Base-by-base conservation (phyloP, 1,139 yeast species). In the Geotrichum bryndzae region DNA sequence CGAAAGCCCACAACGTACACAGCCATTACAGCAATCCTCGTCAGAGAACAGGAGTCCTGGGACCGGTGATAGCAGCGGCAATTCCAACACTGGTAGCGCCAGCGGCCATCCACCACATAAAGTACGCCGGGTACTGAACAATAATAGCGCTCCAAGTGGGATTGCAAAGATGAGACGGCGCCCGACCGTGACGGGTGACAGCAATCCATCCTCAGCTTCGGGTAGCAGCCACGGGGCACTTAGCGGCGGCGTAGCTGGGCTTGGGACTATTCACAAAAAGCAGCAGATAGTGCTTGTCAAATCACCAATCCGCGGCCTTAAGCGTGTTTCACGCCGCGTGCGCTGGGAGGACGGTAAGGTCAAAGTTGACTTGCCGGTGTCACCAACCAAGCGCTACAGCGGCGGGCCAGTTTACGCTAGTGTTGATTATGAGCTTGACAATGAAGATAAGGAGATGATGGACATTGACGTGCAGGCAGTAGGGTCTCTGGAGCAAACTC, bases 291-390 rank as follows among this genome's bases (percentile, higher is more conserved):
- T 68, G 8, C 15, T 22, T 15, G 59, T 64, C 8, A 64, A 66
- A 4, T 68, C 70, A 0, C 70, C 71, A 1, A 59, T 61, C 13
- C 58, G 56, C 3, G 63, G 64, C 11, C 54, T 56, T 41, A 63
- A 66, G n/a, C 67, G 66, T 52, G 63, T 70, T 3, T 57, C 67
- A 4, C 69, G 68, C 54, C 61, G 71, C 33, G 72, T 70, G 1
- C 56, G 71, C 58, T 70, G 73, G 73, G 70, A 68, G 48, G 68
- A 61, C 46, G 56, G 54, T 35, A 56, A 59, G 18, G 33, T 58
- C 23, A 15, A 33, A 8, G 48, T 54, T 23, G 58, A 59, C 54
- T 4, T 51, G 31, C 31, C 38, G 23, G 35, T n/a, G 2, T 29
- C 25, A 7, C 23, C 38, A 18, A 18, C 10, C 25, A 52, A 52